These are phyloP conservation scores for Tolypocladium tropicale DNA, from an alignment of 2,329 filamentous ascomycete genomes.

Conservation along the genomic window DNA sequence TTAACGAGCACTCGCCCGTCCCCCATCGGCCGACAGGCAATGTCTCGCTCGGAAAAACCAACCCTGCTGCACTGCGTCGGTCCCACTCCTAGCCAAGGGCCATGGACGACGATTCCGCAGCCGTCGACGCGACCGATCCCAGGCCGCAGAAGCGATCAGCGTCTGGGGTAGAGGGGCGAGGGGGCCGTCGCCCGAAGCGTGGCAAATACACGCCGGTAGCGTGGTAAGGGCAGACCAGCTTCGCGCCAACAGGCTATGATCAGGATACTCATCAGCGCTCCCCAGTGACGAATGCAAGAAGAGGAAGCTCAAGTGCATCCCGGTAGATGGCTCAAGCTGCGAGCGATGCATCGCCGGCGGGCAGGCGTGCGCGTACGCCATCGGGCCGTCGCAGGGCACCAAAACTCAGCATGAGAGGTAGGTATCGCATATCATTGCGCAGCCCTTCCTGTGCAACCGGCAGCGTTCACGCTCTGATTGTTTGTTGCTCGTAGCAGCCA, in stretches of 20 bases:
- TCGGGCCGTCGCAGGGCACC: slow-evolving; percentile 9
- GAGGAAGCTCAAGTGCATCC: slow-evolving; percentile 29
- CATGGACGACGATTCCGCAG: slow-evolving; percentile 1
- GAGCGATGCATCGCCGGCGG: slow-evolving; percentile 19
- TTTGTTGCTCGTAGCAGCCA: background rate
- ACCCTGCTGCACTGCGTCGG: background rate
- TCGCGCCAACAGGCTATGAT: background rate
- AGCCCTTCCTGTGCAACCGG: background rate
- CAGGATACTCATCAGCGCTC: slow-evolving; percentile 3
- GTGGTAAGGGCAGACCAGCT: slow-evolving; percentile 16
- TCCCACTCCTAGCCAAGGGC: background rate
- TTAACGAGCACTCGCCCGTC: background rate
- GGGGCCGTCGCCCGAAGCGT: slow-evolving; percentile 14
- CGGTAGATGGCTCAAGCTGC: slow-evolving; percentile 13
- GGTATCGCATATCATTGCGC: background rate
- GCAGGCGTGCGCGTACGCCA: slow-evolving; percentile 14
- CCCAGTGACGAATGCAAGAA: slow-evolving; percentile 28
- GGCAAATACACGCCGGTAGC: slow-evolving; percentile 27
- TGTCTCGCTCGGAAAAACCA: background rate
- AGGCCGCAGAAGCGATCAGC: slow-evolving; percentile 5
- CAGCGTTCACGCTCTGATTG: background rate
- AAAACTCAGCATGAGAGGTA: slow-evolving; percentile 13
- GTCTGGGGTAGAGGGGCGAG: background rate
- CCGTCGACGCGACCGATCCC: background rate
- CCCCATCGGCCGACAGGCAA: too few species aligned